Evolutionary conservation across 768 basidiomycete genomes (phyloP), one percentile per base, ranked within the genome.

Genomic region (Mrakia hoshinonis): DNA sequence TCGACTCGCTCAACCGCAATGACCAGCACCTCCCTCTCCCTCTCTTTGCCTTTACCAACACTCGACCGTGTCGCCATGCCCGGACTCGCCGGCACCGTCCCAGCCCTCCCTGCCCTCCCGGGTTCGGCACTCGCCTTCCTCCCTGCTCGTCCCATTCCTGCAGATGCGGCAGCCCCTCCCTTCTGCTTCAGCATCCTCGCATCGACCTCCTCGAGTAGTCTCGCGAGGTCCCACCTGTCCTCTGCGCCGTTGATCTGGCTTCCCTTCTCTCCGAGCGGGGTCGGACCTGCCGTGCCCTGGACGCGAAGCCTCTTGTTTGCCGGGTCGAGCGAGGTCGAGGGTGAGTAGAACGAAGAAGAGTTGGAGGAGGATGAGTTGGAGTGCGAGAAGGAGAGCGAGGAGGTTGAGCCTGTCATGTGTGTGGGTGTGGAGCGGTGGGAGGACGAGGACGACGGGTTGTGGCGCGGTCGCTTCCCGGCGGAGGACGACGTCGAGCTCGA

Each of bases 181-280:
- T 61, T 61, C 34, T 61, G 58, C 34, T 61, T 61, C 58, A 61
- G 15, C 52, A 68, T 54, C 51, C 67, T 55, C 12, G 67, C 67
- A 22, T 68, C 67, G 13, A 68, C 54, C 43, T 68, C 67, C 18
- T 26, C 26, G 0, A 68, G 54, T 18, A 68, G 39, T 38, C 55
- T 54, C 13, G 67, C 67, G 24, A 68, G 67, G 43, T 68, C 54
- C 67, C 67, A 68, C 22, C 24, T 11, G 11, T 67, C 52, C 54
- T 67, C 67, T 24, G 51, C 51, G 5, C n/a, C 49, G 15, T 18
- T 48, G 18, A 20, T 9, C 3, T 4, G 10, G 2, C 6, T 47
- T 5, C 47, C 12, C 6, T 54, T 6, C n/a, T 39, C 36, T 22
- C n/a, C 58, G 18, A 18, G 6, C 55, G 55, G 31, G 29, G 20